phyloP scores from a whole-genome alignment of 2,329 filamentous ascomycete species.

The Aspergillus floridensis region DNA sequence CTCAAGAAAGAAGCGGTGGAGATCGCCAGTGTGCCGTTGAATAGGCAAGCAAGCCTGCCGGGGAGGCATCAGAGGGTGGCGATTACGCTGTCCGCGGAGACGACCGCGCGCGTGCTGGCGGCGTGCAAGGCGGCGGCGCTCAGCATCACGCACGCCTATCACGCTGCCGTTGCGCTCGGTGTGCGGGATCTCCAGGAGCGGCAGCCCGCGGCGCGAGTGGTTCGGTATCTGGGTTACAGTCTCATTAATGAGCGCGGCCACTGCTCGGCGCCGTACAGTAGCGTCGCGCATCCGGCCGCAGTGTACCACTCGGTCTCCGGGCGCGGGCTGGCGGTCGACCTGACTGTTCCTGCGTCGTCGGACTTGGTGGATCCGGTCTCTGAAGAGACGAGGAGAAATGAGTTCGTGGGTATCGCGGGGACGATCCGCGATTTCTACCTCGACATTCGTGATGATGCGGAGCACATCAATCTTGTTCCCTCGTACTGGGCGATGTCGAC shows the following conservation, averaged over 20 bases:
- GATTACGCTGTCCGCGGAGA: slow-evolving; percentile 12
- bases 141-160: slow-evolving; percentile 27
- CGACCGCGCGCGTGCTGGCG: slow-evolving; percentile 15
- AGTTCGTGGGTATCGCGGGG: slow-evolving; percentile 13
- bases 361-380: background rate
- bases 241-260: slow-evolving; percentile 24
- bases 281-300: slow-evolving; percentile 16
- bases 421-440: slow-evolving; percentile 21
- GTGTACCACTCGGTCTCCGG: slow-evolving; percentile 28
- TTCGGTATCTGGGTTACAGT: slow-evolving; percentile 26
- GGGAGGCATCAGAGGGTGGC: slow-evolving; percentile 23
- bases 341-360: slow-evolving; percentile 13
- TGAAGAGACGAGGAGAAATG: background rate
- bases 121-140: slow-evolving; percentile 13
- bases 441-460: slow-evolving; percentile 17
- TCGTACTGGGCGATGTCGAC: slow-evolving; percentile 23
- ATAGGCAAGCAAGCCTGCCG: slow-evolving; percentile 6
- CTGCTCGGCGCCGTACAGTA: slow-evolving; percentile 21
- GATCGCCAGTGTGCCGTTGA: slow-evolving; percentile 20
- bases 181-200: slow-evolving; percentile 20
- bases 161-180: slow-evolving; percentile 22
- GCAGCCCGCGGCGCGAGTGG: slow-evolving; percentile 5
- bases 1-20: slow-evolving; percentile 15
- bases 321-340: slow-evolving; percentile 18
- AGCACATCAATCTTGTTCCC: slow-evolving; percentile 20